phyloP scores from a whole-genome alignment of 2,329 filamentous ascomycete species.

The Epichloe sibirici region DNA sequence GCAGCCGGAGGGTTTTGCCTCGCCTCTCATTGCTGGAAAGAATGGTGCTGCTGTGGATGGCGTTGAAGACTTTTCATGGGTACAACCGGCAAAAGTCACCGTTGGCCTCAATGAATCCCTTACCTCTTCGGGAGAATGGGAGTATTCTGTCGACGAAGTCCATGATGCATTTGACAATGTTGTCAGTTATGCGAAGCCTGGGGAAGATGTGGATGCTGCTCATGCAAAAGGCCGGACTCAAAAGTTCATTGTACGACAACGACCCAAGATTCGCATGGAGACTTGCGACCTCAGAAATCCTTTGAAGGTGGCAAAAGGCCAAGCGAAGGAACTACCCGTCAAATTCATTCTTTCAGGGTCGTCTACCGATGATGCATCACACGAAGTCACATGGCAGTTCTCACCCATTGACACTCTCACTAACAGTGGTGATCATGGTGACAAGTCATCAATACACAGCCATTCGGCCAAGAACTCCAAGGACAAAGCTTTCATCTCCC shows the following conservation, averaged over 20 bases:
- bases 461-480: conserved; percentile 48
- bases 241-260: conserved; percentile 73
- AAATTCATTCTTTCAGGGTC: conserved; percentile 52
- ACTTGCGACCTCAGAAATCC: conserved; percentile 72
- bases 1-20: conserved; percentile 75
- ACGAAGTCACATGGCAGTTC: conserved; percentile 72
- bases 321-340: conserved; percentile 56
- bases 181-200: conserved; percentile 55
- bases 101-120: conserved; percentile 89
- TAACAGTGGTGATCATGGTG: conserved; percentile 56
- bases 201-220: conserved; percentile 57
- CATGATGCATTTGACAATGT: conserved; percentile 82
- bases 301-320: conserved; percentile 70
- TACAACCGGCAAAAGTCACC: conserved; percentile 57
- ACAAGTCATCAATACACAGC: conserved; percentile 42
- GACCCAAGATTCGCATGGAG: conserved; percentile 58
- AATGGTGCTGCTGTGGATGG: conserved; percentile 48
- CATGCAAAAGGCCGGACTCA: conserved; percentile 57
- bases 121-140: conserved; percentile 65
- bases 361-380: conserved; percentile 45
- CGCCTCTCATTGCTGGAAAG: conserved; percentile 56
- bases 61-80: conserved; percentile 68
- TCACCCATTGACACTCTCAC: conserved; percentile 59
- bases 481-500: conserved; percentile 56
- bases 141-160: conserved; percentile 85